These are phyloP conservation scores for Camillea tinctor DNA, from an alignment of 2,329 filamentous ascomycete species.

Conservation along the genomic window DNA sequence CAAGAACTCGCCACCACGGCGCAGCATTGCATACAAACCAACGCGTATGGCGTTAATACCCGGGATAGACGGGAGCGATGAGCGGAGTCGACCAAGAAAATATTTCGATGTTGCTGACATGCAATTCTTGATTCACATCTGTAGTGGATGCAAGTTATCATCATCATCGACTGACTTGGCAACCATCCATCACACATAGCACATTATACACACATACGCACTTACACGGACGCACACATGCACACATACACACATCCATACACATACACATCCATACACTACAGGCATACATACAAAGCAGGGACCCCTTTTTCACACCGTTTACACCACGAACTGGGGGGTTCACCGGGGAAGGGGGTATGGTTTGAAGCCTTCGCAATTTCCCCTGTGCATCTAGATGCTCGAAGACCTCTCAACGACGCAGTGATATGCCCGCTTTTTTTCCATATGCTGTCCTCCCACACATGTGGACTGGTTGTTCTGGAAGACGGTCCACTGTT, in stretches of 20 bases:
- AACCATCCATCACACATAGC: neutral
- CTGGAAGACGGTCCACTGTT: neutral
- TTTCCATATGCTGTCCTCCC: neutral
- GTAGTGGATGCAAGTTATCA: neutral
- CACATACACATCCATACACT: no score
- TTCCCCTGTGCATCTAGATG: neutral
- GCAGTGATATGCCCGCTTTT: neutral
- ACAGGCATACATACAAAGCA: no score
- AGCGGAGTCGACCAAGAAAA: neutral
- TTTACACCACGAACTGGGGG: neutral
- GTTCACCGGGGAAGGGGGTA: neutral
- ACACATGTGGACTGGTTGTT: neutral
- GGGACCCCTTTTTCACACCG: no score
- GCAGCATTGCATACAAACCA: neutral
- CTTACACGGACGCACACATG: no score
- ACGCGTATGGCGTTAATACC: neutral
- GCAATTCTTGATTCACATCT: neutral
- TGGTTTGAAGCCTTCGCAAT: neutral
- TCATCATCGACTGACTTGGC: neutral
- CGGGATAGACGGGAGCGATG: neutral
- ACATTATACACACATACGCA: no score
- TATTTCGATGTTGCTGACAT: neutral
- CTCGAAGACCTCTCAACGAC: neutral
- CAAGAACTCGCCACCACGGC: neutral
- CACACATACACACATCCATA: no score